Conservation (phyloP, 805 yeast genomes). For the Kuraishia cidri region DNA sequence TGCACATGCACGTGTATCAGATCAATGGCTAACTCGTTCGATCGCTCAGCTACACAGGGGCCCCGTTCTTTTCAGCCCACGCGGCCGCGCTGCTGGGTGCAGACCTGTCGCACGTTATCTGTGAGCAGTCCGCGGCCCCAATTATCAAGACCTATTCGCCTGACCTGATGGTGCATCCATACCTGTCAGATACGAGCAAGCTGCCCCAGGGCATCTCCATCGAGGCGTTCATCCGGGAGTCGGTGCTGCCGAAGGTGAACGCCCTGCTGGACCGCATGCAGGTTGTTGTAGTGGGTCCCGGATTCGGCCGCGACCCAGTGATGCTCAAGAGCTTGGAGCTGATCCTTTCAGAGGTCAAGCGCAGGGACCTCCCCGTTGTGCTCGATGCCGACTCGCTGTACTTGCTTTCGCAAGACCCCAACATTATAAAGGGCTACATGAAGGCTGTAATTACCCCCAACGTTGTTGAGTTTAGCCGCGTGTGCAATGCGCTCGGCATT, state of each 20-base stretch:
- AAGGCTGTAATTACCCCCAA: constrained; percentile 83
- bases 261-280: constrained; percentile 59
- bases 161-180: constrained; percentile 94
- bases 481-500: constrained; percentile 41
- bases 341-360: constrained; percentile 48
- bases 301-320: constrained; percentile 73
- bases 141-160: constrained; percentile 87
- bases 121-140: constrained; percentile 70
- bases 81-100: constrained; percentile 81
- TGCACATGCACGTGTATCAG: neutral
- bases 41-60: constrained; percentile 67
- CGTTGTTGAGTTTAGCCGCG: constrained; percentile 70
- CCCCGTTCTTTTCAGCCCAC: constrained; percentile 86
- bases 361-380: constrained; percentile 58
- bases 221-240: constrained; percentile 23
- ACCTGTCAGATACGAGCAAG: constrained; percentile 42
- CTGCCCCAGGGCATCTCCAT: constrained; percentile 11
- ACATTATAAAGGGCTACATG: constrained; percentile 40
- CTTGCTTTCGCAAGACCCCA: constrained; percentile 50
- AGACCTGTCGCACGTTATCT: constrained; percentile 84
- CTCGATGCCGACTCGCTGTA: constrained; percentile 88
- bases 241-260: constrained; percentile 47
- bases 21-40: constrained; percentile 2
- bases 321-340: constrained; percentile 55
- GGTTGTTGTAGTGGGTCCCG: constrained; percentile 87